These are phyloP conservation scores for Adansonia gregorii DNA, from an alignment of 441 rosid species.

Conservation along the genomic window DNA sequence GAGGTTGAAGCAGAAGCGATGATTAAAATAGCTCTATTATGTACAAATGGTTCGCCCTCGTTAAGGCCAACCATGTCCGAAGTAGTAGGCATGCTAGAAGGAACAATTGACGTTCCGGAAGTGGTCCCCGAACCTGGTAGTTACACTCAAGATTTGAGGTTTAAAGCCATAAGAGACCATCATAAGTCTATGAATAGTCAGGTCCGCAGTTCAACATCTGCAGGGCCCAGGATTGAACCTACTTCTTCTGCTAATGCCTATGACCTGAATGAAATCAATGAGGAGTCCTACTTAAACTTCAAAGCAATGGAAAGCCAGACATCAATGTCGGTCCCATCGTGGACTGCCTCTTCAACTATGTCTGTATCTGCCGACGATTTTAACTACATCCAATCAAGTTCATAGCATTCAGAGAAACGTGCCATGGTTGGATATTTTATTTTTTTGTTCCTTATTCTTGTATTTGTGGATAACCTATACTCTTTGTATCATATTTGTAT, in stretches of 20 bases:
- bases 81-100: constrained; percentile 71
- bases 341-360: constrained; percentile 14
- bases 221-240: neutral
- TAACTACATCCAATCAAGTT: neutral
- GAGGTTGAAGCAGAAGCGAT: constrained; percentile 51
- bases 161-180: constrained; percentile 50
- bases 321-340: constrained; percentile 10
- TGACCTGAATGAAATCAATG: constrained; percentile 21
- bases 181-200: constrained; percentile 17
- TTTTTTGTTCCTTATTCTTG: neutral
- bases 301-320: constrained; percentile 6
- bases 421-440: neutral
- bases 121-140: constrained; percentile 34
- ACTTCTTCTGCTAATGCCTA: constrained; percentile 14
- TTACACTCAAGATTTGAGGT: constrained; percentile 56
- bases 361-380: constrained; percentile 21
- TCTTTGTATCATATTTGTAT: neutral
- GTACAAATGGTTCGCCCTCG: constrained; percentile 57
- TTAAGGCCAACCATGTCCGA: constrained; percentile 70
- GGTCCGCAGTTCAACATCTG: constrained; percentile 18
- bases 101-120: constrained; percentile 43
- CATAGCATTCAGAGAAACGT: neutral
- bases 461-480: neutral
- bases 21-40: constrained; percentile 59
- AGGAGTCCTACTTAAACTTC: constrained; percentile 11